Evolutionary conservation across 805 yeast genomes (phyloP), one percentile per base, ranked within the genome.

Genomic region (Saccharomycopsis babjevae): DNA sequence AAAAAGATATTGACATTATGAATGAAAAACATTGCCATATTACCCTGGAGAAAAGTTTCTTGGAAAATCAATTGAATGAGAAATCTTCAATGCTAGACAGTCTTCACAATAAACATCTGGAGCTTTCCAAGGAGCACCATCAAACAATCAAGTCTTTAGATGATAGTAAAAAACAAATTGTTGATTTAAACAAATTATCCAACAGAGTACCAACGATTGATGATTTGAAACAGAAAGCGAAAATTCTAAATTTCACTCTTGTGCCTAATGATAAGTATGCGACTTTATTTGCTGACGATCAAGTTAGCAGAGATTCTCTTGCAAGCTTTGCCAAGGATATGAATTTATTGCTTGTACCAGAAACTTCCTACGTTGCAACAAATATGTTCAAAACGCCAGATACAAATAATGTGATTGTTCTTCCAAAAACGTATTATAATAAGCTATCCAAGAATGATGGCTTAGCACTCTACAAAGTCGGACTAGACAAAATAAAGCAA

Each of bases 351-450:
- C 76, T 83, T 57, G 76, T 88, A 50, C 88, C 93, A 0, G 77
- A 76, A 57, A 69, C 77, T n/a, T 75, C 84, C 1, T 85, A 80
- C 66, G 74, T 86, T 63, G 83, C 88, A 0, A 85, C 91, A 0
- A 83, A 87, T 1, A 79, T 79, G 42, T 79, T 81, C 8, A 76
- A 79, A 65, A 72, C 71, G 4, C 83, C 88, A 3, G 88, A 85
- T 65, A 70, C 77, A 13, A 71, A 74, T 3, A 80, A 81, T 63
- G 84, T 85, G 39, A 85, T 84, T 62, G 83, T 85, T 10, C 68
- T 87, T 39, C 91, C 93, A 5, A 74, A 79, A 5, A 77, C 84
- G 1, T 86, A 86, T 68, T 87, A 84, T 71, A 79, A 80, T 64
- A 82, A 81, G 68, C 71, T 87, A 63, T 69, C 80, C 34, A 77